phyloP scores from a whole-genome alignment of 805 yeast genomes.

The Kuraishia molischiana region DNA sequence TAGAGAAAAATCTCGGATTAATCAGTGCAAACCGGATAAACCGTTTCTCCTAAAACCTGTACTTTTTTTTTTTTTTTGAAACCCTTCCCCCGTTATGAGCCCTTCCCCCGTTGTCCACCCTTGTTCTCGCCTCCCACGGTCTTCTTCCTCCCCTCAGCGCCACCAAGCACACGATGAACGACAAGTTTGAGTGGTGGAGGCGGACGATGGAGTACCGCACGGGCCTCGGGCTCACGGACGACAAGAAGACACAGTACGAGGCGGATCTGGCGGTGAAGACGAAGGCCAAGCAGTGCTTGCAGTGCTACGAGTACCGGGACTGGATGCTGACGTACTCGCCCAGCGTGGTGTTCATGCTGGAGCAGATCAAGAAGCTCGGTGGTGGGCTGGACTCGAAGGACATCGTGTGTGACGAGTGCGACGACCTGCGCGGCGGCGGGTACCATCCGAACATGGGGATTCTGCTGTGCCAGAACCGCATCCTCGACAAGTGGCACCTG shows the following conservation, averaged over 20 bases:
- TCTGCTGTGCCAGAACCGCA: conserved; percentile 76
- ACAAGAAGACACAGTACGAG: conserved; percentile 48
- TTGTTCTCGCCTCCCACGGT: too few relatives aligned
- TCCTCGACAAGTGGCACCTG: conserved; percentile 62
- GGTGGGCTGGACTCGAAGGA: conserved; percentile 34
- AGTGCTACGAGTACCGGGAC: conserved; percentile 67
- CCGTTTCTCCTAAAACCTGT: too few relatives aligned
- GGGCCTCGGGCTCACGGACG: conserved; percentile 50
- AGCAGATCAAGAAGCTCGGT: conserved; percentile 62
- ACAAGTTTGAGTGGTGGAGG: conserved; percentile 72
- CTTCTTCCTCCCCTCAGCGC: background rate
- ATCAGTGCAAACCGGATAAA: background rate
- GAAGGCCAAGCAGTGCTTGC: conserved; percentile 44
- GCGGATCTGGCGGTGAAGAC: conserved; percentile 35
- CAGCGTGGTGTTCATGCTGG: conserved; percentile 76
- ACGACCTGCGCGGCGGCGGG: conserved; percentile 69
- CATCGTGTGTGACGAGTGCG: conserved; percentile 75
- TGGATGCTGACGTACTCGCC: conserved; percentile 82
- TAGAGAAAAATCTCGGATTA: background rate
- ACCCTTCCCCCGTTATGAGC: too few relatives aligned
- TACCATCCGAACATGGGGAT: conserved; percentile 88
- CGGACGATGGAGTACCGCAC: conserved; percentile 61
- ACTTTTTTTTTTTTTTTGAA: too few relatives aligned
- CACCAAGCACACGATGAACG: background rate
- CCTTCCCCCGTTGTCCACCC: too few relatives aligned